These are phyloP conservation scores for Candida boleticola DNA, from an alignment of 805 yeast species.

Conservation along the genomic window DNA sequence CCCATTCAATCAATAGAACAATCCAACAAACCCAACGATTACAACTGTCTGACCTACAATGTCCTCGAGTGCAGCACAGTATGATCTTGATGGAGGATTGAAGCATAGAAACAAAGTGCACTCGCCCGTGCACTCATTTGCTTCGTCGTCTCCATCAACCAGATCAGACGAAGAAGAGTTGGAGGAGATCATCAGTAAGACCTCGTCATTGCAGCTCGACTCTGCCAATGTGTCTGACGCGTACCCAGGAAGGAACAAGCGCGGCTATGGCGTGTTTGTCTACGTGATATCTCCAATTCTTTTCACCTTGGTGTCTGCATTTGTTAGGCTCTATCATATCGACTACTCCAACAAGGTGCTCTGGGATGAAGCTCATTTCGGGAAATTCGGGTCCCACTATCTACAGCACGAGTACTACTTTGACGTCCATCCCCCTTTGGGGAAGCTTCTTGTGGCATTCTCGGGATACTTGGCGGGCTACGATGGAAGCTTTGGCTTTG, in stretches of 20 bases:
- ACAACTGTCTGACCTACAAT: too few relatives aligned
- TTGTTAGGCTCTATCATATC: slow-evolving; percentile 68
- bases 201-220: slow-evolving; percentile 2
- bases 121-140: background rate
- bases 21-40: too few relatives aligned
- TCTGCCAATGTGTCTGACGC: background rate
- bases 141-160: background rate
- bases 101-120: background rate
- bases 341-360: slow-evolving; percentile 75
- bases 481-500: slow-evolving; percentile 87
- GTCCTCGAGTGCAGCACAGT: background rate
- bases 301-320: slow-evolving; percentile 34
- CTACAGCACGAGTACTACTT: slow-evolving; percentile 85
- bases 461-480: slow-evolving; percentile 80
- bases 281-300: slow-evolving; percentile 19
- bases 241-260: background rate
- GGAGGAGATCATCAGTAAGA: slow-evolving; percentile 5
- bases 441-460: slow-evolving; percentile 87
- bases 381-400: slow-evolving; percentile 92
- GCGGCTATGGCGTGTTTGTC: background rate
- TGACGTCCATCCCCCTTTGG: slow-evolving; percentile 97
- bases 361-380: slow-evolving; percentile 98
- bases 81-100: background rate
- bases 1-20: too few relatives aligned
- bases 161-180: slow-evolving; percentile 1